Evolutionary conservation across 176 grass and related monocot genomes (phyloP), one percentile per base, ranked within the genome.

Genomic region (Oryza longistaminata): DNA sequence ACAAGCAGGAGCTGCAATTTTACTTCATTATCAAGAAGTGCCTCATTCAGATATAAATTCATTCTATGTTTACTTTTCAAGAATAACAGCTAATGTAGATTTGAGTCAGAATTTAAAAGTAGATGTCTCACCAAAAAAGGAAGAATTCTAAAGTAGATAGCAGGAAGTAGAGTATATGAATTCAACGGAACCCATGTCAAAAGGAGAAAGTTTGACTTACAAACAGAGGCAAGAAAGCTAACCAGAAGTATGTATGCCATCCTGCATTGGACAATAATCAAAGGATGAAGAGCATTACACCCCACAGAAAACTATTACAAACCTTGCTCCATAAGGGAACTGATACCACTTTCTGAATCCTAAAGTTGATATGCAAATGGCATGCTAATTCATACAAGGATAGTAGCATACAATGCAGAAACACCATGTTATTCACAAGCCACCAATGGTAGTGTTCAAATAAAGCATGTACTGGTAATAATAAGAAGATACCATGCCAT

Each of bases 181-280:
- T 79, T 14, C 40, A 19, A 73, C 43, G 14, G 53, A 82, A 55
- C 46, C 12, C 12, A 33, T 45, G 17, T 33, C 12, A 19, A 14
- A 83, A 83, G 26, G 19, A 61, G 34, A 81, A 26, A 77, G 42
- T 31, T 43, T 67, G 22, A 29, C 96, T 95, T 98, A 95, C 93
- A 88, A 98, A 73, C 55, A 98, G 86, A 79, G 96, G 93, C 81
- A 95, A 74, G 83, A 95, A 98, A 78, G 96, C 92, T 87, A 95
- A 85, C 96, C 96, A 98, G 39, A 98, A 98, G 81, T 92, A 93
- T 67, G 91, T 90, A 81, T 98, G 88, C 96, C 96, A 98, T 88
- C 96, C 96, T 98, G 93, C 81, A 95, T 97, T 91, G 55, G 66
- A 58, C 27, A 80, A 62, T 64, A 82, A 61, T 64, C 21, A 90